Evolutionary conservation across 2,329 filamentous ascomycete species (phyloP).

Genomic region (Penicillium sp.): DNA sequence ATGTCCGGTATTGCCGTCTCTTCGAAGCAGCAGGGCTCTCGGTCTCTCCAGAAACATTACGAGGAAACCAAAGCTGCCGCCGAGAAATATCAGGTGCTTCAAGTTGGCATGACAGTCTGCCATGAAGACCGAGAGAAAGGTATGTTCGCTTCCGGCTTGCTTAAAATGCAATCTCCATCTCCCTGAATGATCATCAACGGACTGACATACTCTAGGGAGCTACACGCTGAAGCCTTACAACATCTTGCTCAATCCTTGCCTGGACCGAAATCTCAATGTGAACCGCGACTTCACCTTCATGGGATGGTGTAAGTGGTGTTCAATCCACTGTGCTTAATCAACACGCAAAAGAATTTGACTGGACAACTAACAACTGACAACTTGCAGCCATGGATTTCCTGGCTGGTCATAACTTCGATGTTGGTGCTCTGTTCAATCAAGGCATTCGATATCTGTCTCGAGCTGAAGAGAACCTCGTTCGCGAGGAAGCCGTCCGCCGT

Average conservation of each 20-base stretch:
- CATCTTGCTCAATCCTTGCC: slow-evolving; percentile 54
- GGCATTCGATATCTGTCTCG: slow-evolving; percentile 60
- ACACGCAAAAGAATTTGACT: not conserved
- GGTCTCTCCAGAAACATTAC: slow-evolving; percentile 56
- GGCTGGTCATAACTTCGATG: slow-evolving; percentile 51
- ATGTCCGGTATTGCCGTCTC: slow-evolving; percentile 56
- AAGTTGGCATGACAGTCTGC: slow-evolving; percentile 63
- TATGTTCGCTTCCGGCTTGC: not conserved
- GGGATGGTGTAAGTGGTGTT: slow-evolving; percentile 42
- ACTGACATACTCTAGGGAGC: slow-evolving; percentile 27
- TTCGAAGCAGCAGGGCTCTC: slow-evolving; percentile 29
- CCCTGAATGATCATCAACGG: slow-evolving; percentile 32
- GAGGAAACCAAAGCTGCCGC: slow-evolving; percentile 55
- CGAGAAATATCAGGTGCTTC: slow-evolving; percentile 58
- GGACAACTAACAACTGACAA: not conserved
- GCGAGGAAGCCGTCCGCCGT: slow-evolving; percentile 41
- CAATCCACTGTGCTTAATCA: not conserved
- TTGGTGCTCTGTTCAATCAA: slow-evolving; percentile 49
- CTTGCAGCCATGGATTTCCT: slow-evolving; percentile 54
- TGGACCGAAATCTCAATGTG: slow-evolving; percentile 49
- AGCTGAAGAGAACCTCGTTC: slow-evolving; percentile 49
- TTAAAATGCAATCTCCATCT: not conserved
- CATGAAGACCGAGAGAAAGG: slow-evolving; percentile 46
- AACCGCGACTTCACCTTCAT: slow-evolving; percentile 57
- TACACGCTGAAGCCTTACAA: slow-evolving; percentile 62